These are phyloP conservation scores for Vicia villosa DNA, from an alignment of 306 rosid genomes.

Conservation along the genomic window DNA sequence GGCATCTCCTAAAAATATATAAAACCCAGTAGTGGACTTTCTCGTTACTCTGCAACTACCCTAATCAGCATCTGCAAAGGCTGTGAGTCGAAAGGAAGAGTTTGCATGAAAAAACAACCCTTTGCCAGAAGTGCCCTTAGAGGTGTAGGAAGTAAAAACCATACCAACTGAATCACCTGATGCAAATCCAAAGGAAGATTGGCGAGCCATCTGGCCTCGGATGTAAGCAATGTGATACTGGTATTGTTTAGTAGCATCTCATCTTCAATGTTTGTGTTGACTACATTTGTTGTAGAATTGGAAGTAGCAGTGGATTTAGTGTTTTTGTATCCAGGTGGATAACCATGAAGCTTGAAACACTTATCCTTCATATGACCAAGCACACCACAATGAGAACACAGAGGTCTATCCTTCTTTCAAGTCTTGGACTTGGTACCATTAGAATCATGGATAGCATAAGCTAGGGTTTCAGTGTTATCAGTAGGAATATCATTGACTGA, in stretches of 20 bases:
- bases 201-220: background rate
- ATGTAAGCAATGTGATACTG: background rate
- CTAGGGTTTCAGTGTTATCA: background rate
- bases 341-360: background rate
- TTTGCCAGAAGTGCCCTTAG: too few relatives aligned
- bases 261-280: background rate
- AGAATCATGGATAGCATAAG: background rate
- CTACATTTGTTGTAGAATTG: background rate
- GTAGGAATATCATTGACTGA: background rate
- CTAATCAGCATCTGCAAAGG: too few relatives aligned
- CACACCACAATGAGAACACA: too few relatives aligned
- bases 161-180: too few relatives aligned
- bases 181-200: background rate
- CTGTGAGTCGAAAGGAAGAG: too few relatives aligned
- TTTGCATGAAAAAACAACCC: too few relatives aligned
- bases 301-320: too few relatives aligned
- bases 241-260: background rate
- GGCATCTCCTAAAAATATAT: too few relatives aligned
- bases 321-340: background rate
- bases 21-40: too few relatives aligned
- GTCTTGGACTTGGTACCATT: background rate
- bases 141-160: too few relatives aligned
- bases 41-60: too few relatives aligned
- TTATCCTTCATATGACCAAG: too few relatives aligned
- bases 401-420: background rate